Conservation (phyloP, 345 rosid genomes). For the Pistacia atlantica region DNA sequence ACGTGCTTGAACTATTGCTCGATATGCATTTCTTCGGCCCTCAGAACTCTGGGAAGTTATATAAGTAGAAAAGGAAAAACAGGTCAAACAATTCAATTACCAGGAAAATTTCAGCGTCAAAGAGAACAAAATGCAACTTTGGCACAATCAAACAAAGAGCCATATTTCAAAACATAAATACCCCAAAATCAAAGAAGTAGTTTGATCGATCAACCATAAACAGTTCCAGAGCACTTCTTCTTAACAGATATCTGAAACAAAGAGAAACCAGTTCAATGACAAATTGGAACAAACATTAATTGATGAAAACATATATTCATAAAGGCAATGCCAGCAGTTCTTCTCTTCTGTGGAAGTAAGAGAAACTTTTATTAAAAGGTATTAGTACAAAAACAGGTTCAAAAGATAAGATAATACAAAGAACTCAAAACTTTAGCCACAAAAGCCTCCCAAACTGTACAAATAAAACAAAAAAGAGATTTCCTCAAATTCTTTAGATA, state of each 20-base stretch:
- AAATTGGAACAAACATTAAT: conserved; percentile 15
- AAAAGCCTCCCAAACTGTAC: neutral
- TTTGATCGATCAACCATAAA: conserved; percentile 97
- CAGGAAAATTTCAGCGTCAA: neutral
- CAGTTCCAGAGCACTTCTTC: conserved; percentile 97
- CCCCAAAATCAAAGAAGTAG: conserved; percentile 98
- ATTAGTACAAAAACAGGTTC: neutral
- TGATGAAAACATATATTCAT: neutral
- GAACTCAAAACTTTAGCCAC: neutral
- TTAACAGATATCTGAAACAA: conserved; percentile 70
- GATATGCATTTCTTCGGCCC: conserved; percentile 87
- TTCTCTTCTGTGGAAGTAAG: neutral
- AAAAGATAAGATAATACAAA: too few species aligned
- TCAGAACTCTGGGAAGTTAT: conserved; percentile 62
- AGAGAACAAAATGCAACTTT: conserved; percentile 10
- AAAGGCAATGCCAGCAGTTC: neutral
- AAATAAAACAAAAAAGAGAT: too few species aligned
- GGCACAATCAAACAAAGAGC: conserved; percentile 1
- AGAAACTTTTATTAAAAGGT: neutral
- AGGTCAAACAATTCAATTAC: conserved; percentile 9
- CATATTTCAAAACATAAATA: conserved; percentile 37
- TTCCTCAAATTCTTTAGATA: neutral
- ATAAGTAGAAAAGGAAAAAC: conserved; percentile 16
- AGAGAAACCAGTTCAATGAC: conserved; percentile 18
- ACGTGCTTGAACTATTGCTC: conserved; percentile 83